Evolutionary conservation across 2,329 filamentous ascomycete genomes (phyloP), one percentile per base, ranked within the genome.

Genomic region (Lecanicillium sp.): DNA sequence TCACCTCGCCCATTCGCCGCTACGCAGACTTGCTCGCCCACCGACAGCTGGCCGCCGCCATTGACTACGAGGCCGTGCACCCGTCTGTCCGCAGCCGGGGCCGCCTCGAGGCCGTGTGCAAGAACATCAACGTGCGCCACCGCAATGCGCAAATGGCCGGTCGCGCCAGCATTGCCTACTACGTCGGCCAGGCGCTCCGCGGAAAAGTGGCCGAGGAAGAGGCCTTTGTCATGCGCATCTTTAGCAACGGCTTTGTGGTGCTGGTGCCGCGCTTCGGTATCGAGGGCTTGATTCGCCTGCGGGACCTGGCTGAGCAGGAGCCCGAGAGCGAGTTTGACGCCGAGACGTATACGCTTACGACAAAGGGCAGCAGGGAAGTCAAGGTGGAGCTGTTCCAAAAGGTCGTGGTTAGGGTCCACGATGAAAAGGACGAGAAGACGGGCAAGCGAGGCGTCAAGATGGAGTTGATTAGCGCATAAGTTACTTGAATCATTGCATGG

Each of bases 11-110:
- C 4, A 98, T 98, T 58, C 85, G 92, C 43, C 86, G 94, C 20
- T 98, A 98, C 59, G 90, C 90, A n/a, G 92, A 98, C 66, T 75
- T 98, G 3, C 80, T 95, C 40, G 90, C 87, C 5, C 90, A 98
- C 61, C 77, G 90, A 12, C 92, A 98, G 67, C 81, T 98, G 37
- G 90, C 92, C 0, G 90, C 92, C 9, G 89, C 92, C 20, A 97
- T 98, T 55, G 86, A 84, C 43, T 97, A 97, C 68, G 89, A 89
- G 66, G 71, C 81, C 29, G 73, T 92, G n/a, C 84, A 94, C 56
- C 74, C 87, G 7, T 82, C 81, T 33, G 75, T 94, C 42, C 84
- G 87, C 55, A 87, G 83, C 49, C 83, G 87, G 47, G 79, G 80
- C 49, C 87, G 88, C 50, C 80, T 98, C 40, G 89, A 97, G 62